Percentiles rank a stretch among this genome's conserved stretches.
phyloP scores from a whole-genome alignment of 1,284 basidiomycete genomes.

The Cryptococcus maquisensis region DNA sequence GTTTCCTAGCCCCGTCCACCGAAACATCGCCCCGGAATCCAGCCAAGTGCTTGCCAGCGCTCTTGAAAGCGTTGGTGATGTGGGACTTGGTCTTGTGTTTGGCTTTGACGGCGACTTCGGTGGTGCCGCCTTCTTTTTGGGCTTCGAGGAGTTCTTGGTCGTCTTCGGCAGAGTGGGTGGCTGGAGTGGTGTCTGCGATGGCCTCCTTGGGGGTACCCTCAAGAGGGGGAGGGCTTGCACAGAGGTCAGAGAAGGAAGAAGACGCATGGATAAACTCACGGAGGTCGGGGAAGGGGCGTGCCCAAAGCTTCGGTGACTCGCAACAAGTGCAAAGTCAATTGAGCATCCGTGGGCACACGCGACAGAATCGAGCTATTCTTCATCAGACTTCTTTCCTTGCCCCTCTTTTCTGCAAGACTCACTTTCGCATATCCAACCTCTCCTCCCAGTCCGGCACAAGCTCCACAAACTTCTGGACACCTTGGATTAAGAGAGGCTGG shows the following conservation, averaged over 20 bases:
- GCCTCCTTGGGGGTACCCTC: constrained; percentile 43
- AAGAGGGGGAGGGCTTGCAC: constrained; percentile 30
- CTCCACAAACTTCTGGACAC: constrained; percentile 48
- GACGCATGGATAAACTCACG: constrained; percentile 18
- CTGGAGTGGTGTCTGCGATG: constrained; percentile 41
- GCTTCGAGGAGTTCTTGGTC: constrained; percentile 34
- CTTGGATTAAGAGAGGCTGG: constrained; percentile 52
- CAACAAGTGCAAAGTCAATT: constrained; percentile 55
- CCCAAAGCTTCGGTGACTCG: constrained; percentile 52
- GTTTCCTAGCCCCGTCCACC: constrained; percentile 43
- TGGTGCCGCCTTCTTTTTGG: constrained; percentile 30
- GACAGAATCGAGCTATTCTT: constrained; percentile 51
- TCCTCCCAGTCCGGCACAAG: constrained; percentile 54
- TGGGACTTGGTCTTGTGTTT: constrained; percentile 41
- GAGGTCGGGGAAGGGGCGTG: constrained; percentile 45
- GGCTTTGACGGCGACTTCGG: constrained; percentile 35
- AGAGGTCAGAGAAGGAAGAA: background rate
- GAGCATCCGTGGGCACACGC: constrained; percentile 58
- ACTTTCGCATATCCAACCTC: constrained; percentile 52
- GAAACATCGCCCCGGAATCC: constrained; percentile 46
- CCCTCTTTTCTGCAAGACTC: constrained; percentile 12
- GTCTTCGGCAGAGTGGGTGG: constrained; percentile 26
- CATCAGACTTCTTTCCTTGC: background rate
- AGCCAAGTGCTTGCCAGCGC: constrained; percentile 45
- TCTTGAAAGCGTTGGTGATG: constrained; percentile 37